A percentile compares a stretch with the other conserved stretches of the same genome.
Evolutionary conservation across 2,329 filamentous ascomycete species (phyloP).

Genomic region (Rutstroemia sp.): DNA sequence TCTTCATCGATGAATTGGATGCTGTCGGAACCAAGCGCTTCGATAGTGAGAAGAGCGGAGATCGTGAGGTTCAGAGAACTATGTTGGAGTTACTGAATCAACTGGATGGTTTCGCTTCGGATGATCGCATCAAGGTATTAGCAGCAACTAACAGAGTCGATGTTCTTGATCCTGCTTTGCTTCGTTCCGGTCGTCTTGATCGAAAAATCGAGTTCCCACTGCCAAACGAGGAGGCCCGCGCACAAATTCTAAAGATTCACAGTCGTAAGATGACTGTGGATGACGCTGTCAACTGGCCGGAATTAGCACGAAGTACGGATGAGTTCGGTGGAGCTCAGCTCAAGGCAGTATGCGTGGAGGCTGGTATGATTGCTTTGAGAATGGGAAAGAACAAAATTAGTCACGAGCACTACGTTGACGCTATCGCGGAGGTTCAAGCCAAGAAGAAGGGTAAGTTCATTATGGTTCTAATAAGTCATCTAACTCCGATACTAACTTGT

Average conservation of each 20-base stretch:
- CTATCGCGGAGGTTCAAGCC: conserved; percentile 93
- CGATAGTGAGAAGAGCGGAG: conserved; percentile 95
- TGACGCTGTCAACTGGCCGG: conserved; percentile 87
- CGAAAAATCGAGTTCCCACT: conserved; percentile 98
- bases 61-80: conserved; percentile 94
- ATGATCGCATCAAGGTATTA: conserved; percentile 93
- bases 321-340: conserved; percentile 97
- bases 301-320: conserved; percentile 91
- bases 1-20: conserved; percentile 98
- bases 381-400: conserved; percentile 94
- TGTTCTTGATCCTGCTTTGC: conserved; percentile 82
- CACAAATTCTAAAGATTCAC: conserved; percentile 96
- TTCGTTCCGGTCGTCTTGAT: conserved; percentile 87
- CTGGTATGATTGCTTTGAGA: conserved; percentile 95
- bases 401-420: conserved; percentile 98
- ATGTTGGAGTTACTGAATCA: conserved; percentile 99
- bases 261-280: conserved; percentile 98
- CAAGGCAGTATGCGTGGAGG: conserved; percentile 97
- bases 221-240: conserved; percentile 93
- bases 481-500: conserved; percentile 8
- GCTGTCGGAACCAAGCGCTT: conserved; percentile 99
- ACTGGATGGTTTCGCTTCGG: conserved; percentile 93
- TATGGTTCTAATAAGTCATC: conserved; percentile 24
- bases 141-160: conserved; percentile 93
- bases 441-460: conserved; percentile 49